Base-by-base conservation (phyloP, 2,329 filamentous ascomycete species). In the Cryphonectria radicalis region DNA sequence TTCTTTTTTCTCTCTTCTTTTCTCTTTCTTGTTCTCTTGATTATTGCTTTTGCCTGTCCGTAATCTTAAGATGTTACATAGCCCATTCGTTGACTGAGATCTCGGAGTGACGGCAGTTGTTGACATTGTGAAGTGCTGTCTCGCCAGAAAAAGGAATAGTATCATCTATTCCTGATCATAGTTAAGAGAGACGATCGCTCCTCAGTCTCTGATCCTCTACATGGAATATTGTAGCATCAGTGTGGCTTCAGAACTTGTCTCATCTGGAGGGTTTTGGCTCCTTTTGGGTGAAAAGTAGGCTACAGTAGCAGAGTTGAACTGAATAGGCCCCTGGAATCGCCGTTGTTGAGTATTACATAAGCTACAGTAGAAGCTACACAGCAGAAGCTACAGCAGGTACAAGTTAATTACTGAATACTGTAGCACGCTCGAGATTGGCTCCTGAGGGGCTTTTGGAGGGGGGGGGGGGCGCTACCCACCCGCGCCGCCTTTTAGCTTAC, bases 391-490 rank as follows among this genome's bases (percentile, higher is more conserved):
- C 37, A 11, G 37, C 37, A 11, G 55, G 10, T 28, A 63, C 22
- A 14, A 14, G 37, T 40, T 11, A 40, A 11, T 40, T 43, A 17
- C 50, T 50, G 50, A 10, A 60, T 10, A 32, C 32, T 32, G 32
- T 32, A 28, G 57, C 57, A 19, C 28, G 57, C 67, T 60, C 14
- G 14, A 71, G 28, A 46, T 13, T 57, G 68, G 59, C 59, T 68
- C 59, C 63, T 14, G 5, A 17, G 42, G 42, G 42, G 42, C 14
- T 43, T 32, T 32, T 32, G 32, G 28, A 28, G 28, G 28, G 28
- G 28, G 32, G 32, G 42, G 42, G 14, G 3, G 37, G 37, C 37
- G 28, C 11, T 43, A 43, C 13, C 42, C 42, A 43, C 13, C 13
- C 64, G 69, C 17, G 19, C 35, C 28, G 19, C 14, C 53, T 22